Conservation (phyloP, 1,139 yeast species). For the Debaryomyces sp. region DNA sequence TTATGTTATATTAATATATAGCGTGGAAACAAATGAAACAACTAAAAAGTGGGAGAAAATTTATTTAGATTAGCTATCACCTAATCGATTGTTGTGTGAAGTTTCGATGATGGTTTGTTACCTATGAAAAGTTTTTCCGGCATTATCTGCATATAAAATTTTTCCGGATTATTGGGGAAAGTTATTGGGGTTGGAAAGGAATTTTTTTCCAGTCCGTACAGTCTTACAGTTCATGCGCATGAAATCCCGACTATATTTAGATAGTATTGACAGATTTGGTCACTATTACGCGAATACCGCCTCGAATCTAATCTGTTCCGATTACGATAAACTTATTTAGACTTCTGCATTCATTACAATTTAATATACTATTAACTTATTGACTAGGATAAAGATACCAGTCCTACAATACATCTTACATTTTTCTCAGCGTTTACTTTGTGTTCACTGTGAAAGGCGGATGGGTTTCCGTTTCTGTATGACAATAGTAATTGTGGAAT, state of each 20-base stretch:
- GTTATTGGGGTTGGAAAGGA: slow-evolving; percentile 1
- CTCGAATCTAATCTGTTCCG: background rate
- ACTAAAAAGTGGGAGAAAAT: background rate
- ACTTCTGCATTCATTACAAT: background rate
- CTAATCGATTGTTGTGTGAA: background rate
- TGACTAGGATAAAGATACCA: background rate
- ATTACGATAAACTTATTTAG: background rate
- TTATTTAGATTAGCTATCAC: background rate
- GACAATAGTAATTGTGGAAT: background rate
- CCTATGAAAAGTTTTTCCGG: slow-evolving; percentile 11
- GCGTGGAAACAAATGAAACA: background rate
- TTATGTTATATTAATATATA: background rate
- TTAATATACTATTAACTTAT: background rate
- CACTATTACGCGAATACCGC: background rate
- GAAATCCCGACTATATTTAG: background rate
- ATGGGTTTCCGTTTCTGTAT: background rate
- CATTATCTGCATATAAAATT: slow-evolving; percentile 8
- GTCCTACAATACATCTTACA: background rate
- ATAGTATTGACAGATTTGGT: background rate
- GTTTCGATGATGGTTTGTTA: slow-evolving; percentile 1
- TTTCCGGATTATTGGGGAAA: slow-evolving; percentile 15
- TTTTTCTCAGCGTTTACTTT: background rate
- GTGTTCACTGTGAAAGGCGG: background rate
- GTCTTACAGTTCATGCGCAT: background rate
- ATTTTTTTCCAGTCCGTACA: background rate